A percentile compares a stretch with the other conserved stretches of the same genome.
Conservation (phyloP, 805 yeast genomes). For the Lipomyces orientalis region DNA sequence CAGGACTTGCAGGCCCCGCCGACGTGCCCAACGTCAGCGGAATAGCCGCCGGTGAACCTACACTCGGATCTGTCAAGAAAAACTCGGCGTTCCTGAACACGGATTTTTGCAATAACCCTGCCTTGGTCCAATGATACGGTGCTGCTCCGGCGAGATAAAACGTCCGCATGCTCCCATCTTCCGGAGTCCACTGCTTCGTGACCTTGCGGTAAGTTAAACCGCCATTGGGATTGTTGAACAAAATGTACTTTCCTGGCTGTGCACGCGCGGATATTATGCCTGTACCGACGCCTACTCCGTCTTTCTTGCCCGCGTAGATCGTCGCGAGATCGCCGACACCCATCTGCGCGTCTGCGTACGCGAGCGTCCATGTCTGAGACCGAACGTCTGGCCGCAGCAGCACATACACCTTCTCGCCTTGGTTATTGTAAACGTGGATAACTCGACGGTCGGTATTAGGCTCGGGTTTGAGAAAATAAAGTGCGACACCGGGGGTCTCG, state of each 20-base stretch:
- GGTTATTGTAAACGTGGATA: constrained; percentile 31
- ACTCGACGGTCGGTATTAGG: constrained; percentile 28
- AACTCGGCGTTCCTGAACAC: constrained; percentile 18
- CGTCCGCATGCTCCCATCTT: constrained; percentile 30
- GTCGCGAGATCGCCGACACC: constrained; percentile 31
- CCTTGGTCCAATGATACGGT: constrained; percentile 34
- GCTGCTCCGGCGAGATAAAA: constrained; percentile 30
- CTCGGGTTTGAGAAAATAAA: constrained; percentile 31
- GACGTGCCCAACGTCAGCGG: neutral
- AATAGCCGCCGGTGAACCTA: constrained; percentile 27
- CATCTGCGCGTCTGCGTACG: constrained; percentile 26
- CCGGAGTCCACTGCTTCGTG: constrained; percentile 33
- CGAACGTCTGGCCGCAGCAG: constrained; percentile 28
- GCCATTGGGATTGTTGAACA: constrained; percentile 34
- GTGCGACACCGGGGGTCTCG: constrained; percentile 21
- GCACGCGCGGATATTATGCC: constrained; percentile 35
- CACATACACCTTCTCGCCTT: constrained; percentile 32
- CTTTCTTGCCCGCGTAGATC: constrained; percentile 33
- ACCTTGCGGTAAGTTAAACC: constrained; percentile 37
- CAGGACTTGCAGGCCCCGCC: constrained; percentile 8
- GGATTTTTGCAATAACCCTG: constrained; percentile 25
- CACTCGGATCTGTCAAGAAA: constrained; percentile 29
- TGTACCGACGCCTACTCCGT: constrained; percentile 31
- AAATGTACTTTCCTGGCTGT: constrained; percentile 33
- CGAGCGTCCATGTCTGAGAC: constrained; percentile 34